These are phyloP conservation scores for Solanum virginianum DNA, from an alignment of 257 asterid species.

Conservation along the genomic window DNA sequence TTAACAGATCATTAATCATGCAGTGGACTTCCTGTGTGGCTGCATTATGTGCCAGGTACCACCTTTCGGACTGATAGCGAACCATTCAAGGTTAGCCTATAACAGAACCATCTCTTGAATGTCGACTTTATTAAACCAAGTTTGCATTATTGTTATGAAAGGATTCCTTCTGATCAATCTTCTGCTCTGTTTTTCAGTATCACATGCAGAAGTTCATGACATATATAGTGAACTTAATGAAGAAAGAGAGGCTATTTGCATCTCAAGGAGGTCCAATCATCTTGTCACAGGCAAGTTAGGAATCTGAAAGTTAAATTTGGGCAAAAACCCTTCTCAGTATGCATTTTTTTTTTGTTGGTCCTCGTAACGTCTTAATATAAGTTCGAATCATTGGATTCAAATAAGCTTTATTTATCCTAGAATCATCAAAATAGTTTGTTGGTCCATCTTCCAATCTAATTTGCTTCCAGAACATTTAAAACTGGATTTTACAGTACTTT, in stretches of 20 bases:
- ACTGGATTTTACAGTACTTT: not conserved
- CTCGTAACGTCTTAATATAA: not conserved
- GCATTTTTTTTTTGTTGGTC: not conserved
- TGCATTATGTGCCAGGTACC: constrained; percentile 84
- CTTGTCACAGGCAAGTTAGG: constrained; percentile 62
- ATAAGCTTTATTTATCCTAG: not conserved
- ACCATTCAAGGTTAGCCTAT: constrained; percentile 55
- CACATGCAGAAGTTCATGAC: constrained; percentile 74
- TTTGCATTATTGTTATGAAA: not conserved
- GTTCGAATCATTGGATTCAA: not conserved
- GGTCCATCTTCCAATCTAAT: not conserved
- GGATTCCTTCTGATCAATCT: not conserved
- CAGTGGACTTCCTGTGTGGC: constrained; percentile 96
- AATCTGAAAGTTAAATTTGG: not conserved
- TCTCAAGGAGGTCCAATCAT: constrained; percentile 88
- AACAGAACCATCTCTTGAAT: not conserved
- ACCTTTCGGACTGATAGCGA: constrained; percentile 80
- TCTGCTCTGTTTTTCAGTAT: constrained; percentile 38
- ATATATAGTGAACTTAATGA: constrained; percentile 64
- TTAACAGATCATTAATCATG: constrained; percentile 8
- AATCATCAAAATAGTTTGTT: not conserved
- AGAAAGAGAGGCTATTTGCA: constrained; percentile 71
- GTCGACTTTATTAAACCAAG: not conserved
- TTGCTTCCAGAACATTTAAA: not conserved
- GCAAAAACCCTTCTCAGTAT: not conserved